Evolutionary conservation across 2,329 filamentous ascomycete genomes (phyloP).

Genomic region (Byssochlamys sp.): DNA sequence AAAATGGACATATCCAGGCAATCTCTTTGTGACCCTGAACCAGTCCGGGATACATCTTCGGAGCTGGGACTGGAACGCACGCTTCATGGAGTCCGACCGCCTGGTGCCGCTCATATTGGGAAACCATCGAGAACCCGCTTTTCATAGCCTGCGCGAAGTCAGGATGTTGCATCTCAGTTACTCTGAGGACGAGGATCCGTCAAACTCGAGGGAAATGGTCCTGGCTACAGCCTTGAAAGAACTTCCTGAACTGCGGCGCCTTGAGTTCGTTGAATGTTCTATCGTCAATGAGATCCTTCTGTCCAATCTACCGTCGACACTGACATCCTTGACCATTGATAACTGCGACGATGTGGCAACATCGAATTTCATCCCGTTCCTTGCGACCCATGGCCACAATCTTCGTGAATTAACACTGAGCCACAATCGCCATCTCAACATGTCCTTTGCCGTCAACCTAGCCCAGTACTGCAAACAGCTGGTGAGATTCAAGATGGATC

Average conservation of each 20-base stretch:
- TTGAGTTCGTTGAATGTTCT: conserved; percentile 67
- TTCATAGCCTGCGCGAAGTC: conserved; percentile 33
- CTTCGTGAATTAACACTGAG: conserved; percentile 60
- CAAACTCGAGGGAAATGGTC: conserved; percentile 15
- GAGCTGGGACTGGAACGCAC: conserved; percentile 49
- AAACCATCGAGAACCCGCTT: conserved; percentile 47
- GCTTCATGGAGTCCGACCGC: conserved; percentile 30
- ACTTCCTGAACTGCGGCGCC: conserved; percentile 55
- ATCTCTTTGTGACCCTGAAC: conserved; percentile 56
- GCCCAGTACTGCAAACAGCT: conserved; percentile 60
- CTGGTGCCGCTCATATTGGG: conserved; percentile 41
- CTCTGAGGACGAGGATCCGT: conserved; percentile 33
- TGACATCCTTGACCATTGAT: conserved; percentile 61
- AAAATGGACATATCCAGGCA: conserved; percentile 60
- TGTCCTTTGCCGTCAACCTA: conserved; percentile 63
- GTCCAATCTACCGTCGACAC: conserved; percentile 54
- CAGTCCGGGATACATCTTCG: conserved; percentile 38
- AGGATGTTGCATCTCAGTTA: conserved; percentile 27
- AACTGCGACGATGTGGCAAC: conserved; percentile 71
- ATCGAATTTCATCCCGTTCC: conserved; percentile 54
- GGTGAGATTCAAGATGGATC: conserved; percentile 62
- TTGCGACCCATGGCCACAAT: conserved; percentile 57
- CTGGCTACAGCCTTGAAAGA: conserved; percentile 43
- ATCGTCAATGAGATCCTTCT: conserved; percentile 60
- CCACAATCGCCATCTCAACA: conserved; percentile 68